These are phyloP conservation scores for Pinus albicaulis DNA, from an alignment of 75 land plant species.

Conservation along the genomic window DNA sequence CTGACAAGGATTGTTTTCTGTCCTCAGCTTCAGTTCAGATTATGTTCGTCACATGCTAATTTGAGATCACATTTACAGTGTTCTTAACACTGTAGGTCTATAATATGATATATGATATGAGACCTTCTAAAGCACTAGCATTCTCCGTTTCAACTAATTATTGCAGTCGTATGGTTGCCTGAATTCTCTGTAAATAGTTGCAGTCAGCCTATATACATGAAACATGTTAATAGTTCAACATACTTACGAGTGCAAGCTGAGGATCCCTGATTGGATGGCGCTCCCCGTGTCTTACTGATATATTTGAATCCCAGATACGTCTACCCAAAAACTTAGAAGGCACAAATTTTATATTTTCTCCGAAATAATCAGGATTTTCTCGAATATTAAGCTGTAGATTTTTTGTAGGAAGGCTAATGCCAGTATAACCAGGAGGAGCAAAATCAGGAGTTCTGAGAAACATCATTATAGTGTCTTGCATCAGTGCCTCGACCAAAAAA, in stretches of 20 bases:
- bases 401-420: background rate
- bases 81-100: no score
- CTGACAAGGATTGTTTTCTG: no score
- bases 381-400: background rate
- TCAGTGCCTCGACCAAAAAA: background rate
- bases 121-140: background rate
- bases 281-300: background rate
- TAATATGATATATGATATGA: background rate
- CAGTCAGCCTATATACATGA: no score
- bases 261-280: slow-evolving; percentile 13
- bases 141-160: no score
- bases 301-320: background rate
- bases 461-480: slow-evolving; percentile 2
- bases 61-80: no score
- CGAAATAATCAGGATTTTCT: slow-evolving; percentile 9
- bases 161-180: no score
- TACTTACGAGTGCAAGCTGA: slow-evolving; percentile 11
- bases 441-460: background rate
- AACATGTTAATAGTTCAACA: no score
- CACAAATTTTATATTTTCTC: slow-evolving; percentile 2
- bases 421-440: background rate
- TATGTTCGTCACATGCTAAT: no score
- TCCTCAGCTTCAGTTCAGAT: no score
- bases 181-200: no score
- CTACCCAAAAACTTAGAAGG: background rate